Evolutionary conservation across 2,329 filamentous ascomycete genomes (phyloP), one percentile per base, ranked within the genome.

Genomic region (Lachnellula cervina): DNA sequence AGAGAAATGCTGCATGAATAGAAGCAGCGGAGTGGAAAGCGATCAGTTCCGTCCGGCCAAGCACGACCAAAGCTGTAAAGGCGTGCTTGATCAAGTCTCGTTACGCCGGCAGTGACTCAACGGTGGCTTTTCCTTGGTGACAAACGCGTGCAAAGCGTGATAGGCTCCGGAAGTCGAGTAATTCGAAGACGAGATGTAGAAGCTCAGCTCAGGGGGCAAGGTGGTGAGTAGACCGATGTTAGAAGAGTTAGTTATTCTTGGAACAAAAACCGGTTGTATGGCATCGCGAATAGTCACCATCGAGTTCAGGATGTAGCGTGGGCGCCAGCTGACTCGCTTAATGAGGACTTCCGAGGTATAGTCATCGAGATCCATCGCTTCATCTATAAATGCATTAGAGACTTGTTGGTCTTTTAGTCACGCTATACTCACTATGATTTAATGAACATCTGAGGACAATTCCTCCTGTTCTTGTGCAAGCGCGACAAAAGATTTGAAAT

Each of bases 101-200:
- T 3, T 49, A 49, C 25, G 28, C 46, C 25, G 16, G 46, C 46
- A 49, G 28, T 49, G 46, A 49, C 4, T 49, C 46, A 49, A 49
- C 46, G 16, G 46, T 49, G 3, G 46, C 46, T 49, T 49, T 49
- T 34, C 46, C 46, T 49, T 34, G 25, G 28, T 49, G 46, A 34
- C 46, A 49, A 49, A 49, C 46, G 46, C 46, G 16, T 35, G 46
- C 46, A 34, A 49, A 49, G 46, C 46, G 46, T 49, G 25, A 49
- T 16, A 49, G 46, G 46, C 46, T 49, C 25, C 25, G 25, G 46
- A 49, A 49, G 46, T 49, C 46, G 46, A 49, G 46, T 32, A 16
- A 49, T 49, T 49, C 46, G 46, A 49, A 49, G 25, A 49, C 16
- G 25, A 49, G 35, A 49, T 49, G 16, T 49, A 49, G 46, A 49